Evolutionary conservation across 1,139 yeast genomes (phyloP).

Genomic region (Candida sp.): DNA sequence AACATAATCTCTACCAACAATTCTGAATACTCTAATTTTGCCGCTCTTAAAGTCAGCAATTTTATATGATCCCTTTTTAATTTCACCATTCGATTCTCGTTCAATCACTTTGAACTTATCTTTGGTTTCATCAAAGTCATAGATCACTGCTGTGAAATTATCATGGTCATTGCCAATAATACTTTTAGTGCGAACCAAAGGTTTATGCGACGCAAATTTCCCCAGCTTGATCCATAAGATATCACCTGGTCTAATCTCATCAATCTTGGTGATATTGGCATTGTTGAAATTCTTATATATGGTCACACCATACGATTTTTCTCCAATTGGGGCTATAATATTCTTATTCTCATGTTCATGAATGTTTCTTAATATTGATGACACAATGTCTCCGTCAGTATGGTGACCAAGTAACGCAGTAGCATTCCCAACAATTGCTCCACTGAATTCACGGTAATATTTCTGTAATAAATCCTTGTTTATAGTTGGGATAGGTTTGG

Average conservation of each 20-base stretch:
- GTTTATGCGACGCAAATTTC: conserved; percentile 66
- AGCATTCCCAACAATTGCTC: conserved; percentile 39
- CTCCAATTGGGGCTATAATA: conserved; percentile 59
- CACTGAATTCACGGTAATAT: conserved; percentile 46
- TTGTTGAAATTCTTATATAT: conserved; percentile 49
- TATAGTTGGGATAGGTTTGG: conserved; percentile 45
- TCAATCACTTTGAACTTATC: conserved; percentile 76
- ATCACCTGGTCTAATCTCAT: conserved; percentile 80
- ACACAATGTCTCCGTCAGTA: conserved; percentile 25
- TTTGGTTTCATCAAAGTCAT: conserved; percentile 69
- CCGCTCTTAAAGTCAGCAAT: conserved; percentile 76
- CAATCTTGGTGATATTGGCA: conserved; percentile 53
- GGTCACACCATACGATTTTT: conserved; percentile 68
- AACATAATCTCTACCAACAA: conserved; percentile 2
- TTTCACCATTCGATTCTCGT: conserved; percentile 48
- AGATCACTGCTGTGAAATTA: conserved; percentile 37
- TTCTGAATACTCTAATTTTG: conserved; percentile 71
- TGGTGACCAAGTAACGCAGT: conserved; percentile 36
- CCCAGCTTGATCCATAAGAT: conserved; percentile 73
- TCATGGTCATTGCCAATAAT: conserved; percentile 39
- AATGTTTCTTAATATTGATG: conserved; percentile 12
- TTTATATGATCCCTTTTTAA: conserved; percentile 62
- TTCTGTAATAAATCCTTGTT: conserved; percentile 49
- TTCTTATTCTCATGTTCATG: conserved; percentile 2
- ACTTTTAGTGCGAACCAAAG: conserved; percentile 50